A percentile compares a stretch with the other conserved stretches of the same genome.
Conservation (phyloP, 352 stramenopile species). For the Globisporangium nagaii region DNA sequence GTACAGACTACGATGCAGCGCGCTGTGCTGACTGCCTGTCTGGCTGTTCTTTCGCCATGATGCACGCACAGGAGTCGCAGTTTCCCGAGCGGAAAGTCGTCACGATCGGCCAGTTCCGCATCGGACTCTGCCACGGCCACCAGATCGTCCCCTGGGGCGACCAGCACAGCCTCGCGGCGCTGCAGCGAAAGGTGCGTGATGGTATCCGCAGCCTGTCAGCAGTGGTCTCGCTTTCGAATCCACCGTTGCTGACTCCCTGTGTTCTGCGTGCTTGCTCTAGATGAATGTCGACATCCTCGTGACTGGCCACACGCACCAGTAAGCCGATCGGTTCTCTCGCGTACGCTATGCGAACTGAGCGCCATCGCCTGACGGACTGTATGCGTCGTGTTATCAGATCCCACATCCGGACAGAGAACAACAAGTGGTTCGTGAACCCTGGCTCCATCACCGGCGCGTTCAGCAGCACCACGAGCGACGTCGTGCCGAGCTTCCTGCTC, state of each 20-base stretch:
- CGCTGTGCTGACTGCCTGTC: neutral
- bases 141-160: constrained; percentile 93
- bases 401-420: constrained; percentile 90
- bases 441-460: constrained; percentile 96
- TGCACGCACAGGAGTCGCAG: constrained; percentile 33
- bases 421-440: constrained; percentile 97
- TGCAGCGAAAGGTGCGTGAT: constrained; percentile 75
- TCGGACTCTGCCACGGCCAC: constrained; percentile 97
- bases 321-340: constrained; percentile 13
- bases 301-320: constrained; percentile 93
- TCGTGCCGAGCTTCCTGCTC: constrained; percentile 96
- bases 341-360: too few species aligned
- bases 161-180: constrained; percentile 75
- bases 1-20: neutral
- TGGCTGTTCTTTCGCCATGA: neutral
- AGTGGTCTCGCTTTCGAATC: too few species aligned
- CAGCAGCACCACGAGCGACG: constrained; percentile 63
- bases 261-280: constrained; percentile 18
- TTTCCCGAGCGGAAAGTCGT: constrained; percentile 96
- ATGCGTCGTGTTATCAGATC: too few species aligned
- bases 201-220: neutral
- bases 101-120: constrained; percentile 95
- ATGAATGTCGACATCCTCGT: constrained; percentile 98
- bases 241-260: neutral
- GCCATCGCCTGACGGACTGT: too few species aligned